phyloP scores from a whole-genome alignment of 1,139 yeast species.

The Blastobotrys serpentis region DNA sequence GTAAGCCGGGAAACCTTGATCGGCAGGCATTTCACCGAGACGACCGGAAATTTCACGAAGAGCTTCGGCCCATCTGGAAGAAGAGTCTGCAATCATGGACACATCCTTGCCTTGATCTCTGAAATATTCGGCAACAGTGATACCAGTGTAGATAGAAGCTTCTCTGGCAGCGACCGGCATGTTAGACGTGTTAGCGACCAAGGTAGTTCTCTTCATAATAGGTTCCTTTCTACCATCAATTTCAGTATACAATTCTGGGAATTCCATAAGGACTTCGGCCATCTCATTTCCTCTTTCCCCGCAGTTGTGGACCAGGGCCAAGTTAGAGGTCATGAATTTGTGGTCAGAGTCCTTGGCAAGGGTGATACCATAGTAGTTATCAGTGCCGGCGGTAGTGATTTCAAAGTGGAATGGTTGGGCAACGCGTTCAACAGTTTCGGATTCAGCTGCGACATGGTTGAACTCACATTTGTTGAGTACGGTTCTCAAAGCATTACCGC shows the following conservation, averaged over 20 bases:
- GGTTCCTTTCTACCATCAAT: conserved; percentile 93
- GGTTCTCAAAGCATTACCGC: neutral
- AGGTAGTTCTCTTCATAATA: conserved; percentile 97
- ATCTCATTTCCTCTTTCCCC: conserved; percentile 98
- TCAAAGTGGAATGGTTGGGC: conserved; percentile 4
- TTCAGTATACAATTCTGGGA: conserved; percentile 95
- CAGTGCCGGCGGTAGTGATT: neutral
- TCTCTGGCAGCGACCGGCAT: conserved; percentile 99
- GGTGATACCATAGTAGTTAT: neutral
- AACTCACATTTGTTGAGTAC: neutral
- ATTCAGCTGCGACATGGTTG: neutral
- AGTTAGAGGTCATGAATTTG: conserved; percentile 1
- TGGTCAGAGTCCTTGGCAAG: conserved; percentile 4
- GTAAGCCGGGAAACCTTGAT: conserved; percentile 99
- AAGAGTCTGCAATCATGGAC: conserved; percentile 99
- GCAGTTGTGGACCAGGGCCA: conserved; percentile 15
- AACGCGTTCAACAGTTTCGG: neutral
- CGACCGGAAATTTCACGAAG: conserved; percentile 99
- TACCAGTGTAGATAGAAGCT: conserved; percentile 98
- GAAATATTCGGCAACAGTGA: conserved; percentile 96
- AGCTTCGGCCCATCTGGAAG: conserved; percentile 99
- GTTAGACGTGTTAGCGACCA: conserved; percentile 97
- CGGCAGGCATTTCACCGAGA: conserved; percentile 99
- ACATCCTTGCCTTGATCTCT: conserved; percentile 99
- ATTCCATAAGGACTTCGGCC: conserved; percentile 99